Percentiles rank a stretch among this genome's conserved stretches.
These are phyloP conservation scores for Monilinia fructigena DNA, from an alignment of 2,329 filamentous ascomycete genomes.

Conservation along the genomic window DNA sequence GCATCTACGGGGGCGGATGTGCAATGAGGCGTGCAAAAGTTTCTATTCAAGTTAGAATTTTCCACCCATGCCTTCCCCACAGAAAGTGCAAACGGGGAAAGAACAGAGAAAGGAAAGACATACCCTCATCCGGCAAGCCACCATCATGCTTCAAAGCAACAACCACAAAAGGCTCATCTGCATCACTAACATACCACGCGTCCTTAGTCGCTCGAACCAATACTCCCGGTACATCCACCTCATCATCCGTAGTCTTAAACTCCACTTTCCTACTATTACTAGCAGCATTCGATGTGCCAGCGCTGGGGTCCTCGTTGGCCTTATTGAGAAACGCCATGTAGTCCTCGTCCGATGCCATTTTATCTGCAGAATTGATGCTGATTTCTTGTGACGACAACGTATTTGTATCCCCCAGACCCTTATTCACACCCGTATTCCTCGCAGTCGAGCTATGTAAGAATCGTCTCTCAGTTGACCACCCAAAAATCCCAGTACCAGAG, in stretches of 20 bases:
- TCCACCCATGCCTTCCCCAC: neutral
- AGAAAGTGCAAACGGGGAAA: neutral
- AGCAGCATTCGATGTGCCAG: slow-evolving; percentile 47
- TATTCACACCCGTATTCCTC: neutral
- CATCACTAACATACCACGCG: slow-evolving; percentile 73
- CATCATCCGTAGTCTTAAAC: slow-evolving; percentile 54
- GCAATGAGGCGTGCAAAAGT: slow-evolving; percentile 68
- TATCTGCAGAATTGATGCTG: slow-evolving; percentile 2
- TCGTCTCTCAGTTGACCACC: neutral
- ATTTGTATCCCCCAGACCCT: neutral
- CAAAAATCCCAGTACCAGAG: neutral
- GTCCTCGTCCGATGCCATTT: slow-evolving; percentile 74
- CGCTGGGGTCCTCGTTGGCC: slow-evolving; percentile 75
- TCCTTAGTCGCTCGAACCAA: slow-evolving; percentile 54
- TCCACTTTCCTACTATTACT: slow-evolving; percentile 39
- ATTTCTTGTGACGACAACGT: neutral
- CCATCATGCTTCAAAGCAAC: slow-evolving; percentile 65
- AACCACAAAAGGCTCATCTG: slow-evolving; percentile 81
- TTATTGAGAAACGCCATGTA: slow-evolving; percentile 86
- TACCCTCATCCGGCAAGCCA: slow-evolving; percentile 61
- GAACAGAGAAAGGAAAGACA: slow-evolving; percentile 36
- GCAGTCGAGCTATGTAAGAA: neutral
- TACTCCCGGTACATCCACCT: slow-evolving; percentile 58
- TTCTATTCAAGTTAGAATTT: slow-evolving; percentile 46
- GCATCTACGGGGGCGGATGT: slow-evolving; percentile 53